Base-by-base conservation (phyloP, 768 basidiomycete genomes). In the Zangia roseola region DNA sequence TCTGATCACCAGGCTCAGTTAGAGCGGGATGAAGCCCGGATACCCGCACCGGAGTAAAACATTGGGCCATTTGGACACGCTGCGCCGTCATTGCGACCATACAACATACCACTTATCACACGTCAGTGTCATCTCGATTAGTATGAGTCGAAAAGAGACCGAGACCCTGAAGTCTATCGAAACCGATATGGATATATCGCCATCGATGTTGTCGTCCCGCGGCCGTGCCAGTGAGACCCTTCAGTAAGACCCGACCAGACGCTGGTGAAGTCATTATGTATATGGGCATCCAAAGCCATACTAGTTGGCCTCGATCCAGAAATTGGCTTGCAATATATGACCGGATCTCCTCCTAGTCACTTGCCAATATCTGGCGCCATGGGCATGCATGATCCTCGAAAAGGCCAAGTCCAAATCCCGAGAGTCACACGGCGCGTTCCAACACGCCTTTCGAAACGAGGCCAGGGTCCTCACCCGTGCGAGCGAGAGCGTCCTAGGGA, bases 131-230 rank as follows among this genome's bases (percentile, higher is more conserved):
- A 25, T 31, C 9, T 39, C 19, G 12, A 39, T 31, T 31, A 39
- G 23, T 9, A 39, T 6, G 34, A 34, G 16, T 41, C 23, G 43
- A 47, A 14, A 31, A 10, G 12, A 8, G 42, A 33, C 7, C 35
- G 10, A 13, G 59, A 45, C 54, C 58, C 51, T 55, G 51, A 40
- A 49, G 58, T 50, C 50, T 43, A 53, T 59, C 37, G 40, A 26
- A 10, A 48, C 45, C n/a, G 25, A 46, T 55, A 16, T 35, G 17
- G 43, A n/a, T 14, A 25, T 25, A 44, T 44, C 33, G 43, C 30
- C 12, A 50, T 46, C 25, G 36, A 44, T 57, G 13, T 41, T 17
- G 54, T 54, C 31, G 46, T 41, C 13, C 58, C 48, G 54, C 58
- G 54, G 58, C 54, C 26, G 49, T n/a, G n/a, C n/a, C n/a, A n/a